phyloP scores from a whole-genome alignment of 192 early-diverging fungal species.

The Backusella westeae region DNA sequence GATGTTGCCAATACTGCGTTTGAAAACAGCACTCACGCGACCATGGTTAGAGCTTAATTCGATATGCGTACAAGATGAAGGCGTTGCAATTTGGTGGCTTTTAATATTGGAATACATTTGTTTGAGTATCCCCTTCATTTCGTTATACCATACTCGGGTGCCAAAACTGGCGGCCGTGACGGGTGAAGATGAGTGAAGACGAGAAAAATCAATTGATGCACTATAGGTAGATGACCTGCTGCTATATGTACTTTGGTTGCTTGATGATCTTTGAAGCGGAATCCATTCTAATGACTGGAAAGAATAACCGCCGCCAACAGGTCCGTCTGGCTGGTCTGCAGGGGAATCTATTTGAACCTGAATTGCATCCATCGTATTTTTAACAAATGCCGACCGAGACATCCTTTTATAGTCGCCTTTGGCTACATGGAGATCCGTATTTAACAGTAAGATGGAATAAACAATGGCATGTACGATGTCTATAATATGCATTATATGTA shows the following conservation, averaged over 20 bases:
- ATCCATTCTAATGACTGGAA: background rate
- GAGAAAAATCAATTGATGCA: background rate
- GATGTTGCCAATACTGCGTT: slow-evolving; percentile 25
- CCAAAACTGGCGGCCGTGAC: background rate
- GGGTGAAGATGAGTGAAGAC: background rate
- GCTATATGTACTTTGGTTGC: background rate
- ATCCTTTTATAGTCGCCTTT: slow-evolving; percentile 68
- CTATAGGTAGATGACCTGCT: background rate
- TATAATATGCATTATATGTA: slow-evolving; percentile 15
- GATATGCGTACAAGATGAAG: background rate
- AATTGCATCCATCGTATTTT: slow-evolving; percentile 62
- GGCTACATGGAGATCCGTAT: slow-evolving; percentile 91
- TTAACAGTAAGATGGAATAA: slow-evolving; percentile 84
- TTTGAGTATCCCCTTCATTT: slow-evolving; percentile 16
- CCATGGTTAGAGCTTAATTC: background rate
- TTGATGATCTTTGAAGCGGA: slow-evolving; percentile 20
- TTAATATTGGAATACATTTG: slow-evolving; percentile 27
- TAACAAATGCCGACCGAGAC: slow-evolving; percentile 68
- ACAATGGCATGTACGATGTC: slow-evolving; percentile 87
- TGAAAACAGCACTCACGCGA: slow-evolving; percentile 13
- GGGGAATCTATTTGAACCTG: slow-evolving; percentile 25
- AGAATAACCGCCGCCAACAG: background rate
- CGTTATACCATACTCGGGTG: slow-evolving; percentile 3
- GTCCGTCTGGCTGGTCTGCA: background rate
- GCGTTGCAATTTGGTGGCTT: slow-evolving; percentile 15